phyloP scores from a whole-genome alignment of 192 early-diverging fungal species.

The Backusella macrospora region DNA sequence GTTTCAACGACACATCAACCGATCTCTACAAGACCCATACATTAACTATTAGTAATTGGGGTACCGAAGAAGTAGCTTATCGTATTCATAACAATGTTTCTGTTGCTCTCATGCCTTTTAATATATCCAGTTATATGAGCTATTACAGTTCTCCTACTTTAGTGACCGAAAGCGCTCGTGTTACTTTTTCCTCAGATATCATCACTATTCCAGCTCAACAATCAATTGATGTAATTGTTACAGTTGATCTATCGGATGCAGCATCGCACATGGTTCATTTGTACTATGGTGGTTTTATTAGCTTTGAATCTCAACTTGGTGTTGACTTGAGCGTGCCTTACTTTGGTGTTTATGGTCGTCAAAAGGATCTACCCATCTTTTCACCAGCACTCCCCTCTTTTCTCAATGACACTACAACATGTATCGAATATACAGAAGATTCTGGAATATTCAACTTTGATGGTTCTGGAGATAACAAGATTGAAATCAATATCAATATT shows the following conservation, averaged over 20 bases:
- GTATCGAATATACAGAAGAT: not conserved
- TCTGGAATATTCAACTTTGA: not conserved
- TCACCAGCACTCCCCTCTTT: not conserved
- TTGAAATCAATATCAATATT: slow-evolving; percentile 7
- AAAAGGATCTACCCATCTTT: slow-evolving; percentile 48
- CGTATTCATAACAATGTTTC: slow-evolving; percentile 40
- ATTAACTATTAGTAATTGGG: slow-evolving; percentile 48
- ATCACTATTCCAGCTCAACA: slow-evolving; percentile 22
- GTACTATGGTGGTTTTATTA: slow-evolving; percentile 52
- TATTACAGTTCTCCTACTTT: slow-evolving; percentile 4
- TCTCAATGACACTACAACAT: not conserved
- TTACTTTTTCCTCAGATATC: slow-evolving; percentile 24
- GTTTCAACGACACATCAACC: slow-evolving; percentile 56
- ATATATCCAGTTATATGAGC: not conserved
- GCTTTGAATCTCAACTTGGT: slow-evolving; percentile 30
- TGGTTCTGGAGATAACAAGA: no score
- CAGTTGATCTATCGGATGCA: slow-evolving; percentile 22
- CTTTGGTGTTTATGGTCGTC: slow-evolving; percentile 48
- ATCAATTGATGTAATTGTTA: slow-evolving; percentile 14
- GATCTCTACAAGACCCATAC: slow-evolving; percentile 28
- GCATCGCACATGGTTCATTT: slow-evolving; percentile 24
- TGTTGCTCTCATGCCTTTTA: slow-evolving; percentile 42
- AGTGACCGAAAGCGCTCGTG: not conserved
- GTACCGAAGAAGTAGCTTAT: slow-evolving; percentile 39
- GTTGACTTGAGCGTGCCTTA: slow-evolving; percentile 47